Evolutionary conservation across 495 filamentous ascomycete species (phyloP).

Genomic region (Xylaria bambusicola): DNA sequence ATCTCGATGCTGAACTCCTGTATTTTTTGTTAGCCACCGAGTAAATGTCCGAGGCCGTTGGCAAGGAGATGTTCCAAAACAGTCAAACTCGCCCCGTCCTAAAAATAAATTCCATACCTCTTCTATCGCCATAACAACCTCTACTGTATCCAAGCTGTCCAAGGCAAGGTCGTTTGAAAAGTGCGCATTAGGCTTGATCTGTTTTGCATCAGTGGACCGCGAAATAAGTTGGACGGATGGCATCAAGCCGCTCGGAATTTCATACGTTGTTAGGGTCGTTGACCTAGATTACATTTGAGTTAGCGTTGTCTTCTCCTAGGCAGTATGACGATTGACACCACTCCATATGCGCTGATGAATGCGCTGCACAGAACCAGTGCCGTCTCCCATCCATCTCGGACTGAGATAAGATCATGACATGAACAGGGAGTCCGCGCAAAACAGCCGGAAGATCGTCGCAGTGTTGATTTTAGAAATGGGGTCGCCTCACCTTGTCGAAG

Average conservation of each 20-base stretch:
- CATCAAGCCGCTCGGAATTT: slow-evolving; percentile 15
- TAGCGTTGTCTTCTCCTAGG: slow-evolving; percentile 24
- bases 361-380: background rate
- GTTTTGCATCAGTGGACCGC: slow-evolving; percentile 26
- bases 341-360: background rate
- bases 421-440: background rate
- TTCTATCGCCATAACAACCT: slow-evolving; percentile 99
- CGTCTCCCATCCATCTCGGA: background rate
- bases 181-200: slow-evolving; percentile 82
- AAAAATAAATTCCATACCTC: slow-evolving; percentile 64
- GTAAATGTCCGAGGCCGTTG: too few species aligned
- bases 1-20: slow-evolving; percentile 99
- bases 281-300: slow-evolving; percentile 52
- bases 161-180: slow-evolving; percentile 95
- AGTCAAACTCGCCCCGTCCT: background rate
- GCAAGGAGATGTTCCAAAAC: background rate
- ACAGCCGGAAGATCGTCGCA: background rate
- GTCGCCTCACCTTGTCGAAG: slow-evolving; percentile 88
- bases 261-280: slow-evolving; percentile 75
- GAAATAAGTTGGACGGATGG: background rate
- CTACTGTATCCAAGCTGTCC: slow-evolving; percentile 96
- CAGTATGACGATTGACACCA: background rate
- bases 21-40: slow-evolving; percentile 34
- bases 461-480: background rate
- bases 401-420: background rate